Conservation (phyloP, 208 protist species). For the Trypanosoma lewisi region DNA sequence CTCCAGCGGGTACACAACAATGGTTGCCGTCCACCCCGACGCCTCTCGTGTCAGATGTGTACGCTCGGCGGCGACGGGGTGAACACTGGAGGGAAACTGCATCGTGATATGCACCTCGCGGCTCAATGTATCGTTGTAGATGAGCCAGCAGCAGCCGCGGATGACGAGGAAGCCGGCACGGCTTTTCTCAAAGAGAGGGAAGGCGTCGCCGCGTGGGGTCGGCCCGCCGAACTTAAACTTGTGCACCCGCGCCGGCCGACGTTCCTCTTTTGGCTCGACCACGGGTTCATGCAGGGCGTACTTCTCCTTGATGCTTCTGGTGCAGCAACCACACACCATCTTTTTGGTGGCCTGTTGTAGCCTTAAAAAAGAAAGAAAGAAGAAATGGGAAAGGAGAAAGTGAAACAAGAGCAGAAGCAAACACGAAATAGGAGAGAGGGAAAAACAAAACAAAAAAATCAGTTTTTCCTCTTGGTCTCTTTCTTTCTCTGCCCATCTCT, state of each 20-base stretch:
- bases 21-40: constrained; percentile 41
- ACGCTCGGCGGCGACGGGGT: constrained; percentile 44
- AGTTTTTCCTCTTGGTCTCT: not conserved
- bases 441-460: not conserved
- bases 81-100: constrained; percentile 47
- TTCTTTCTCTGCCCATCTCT: not conserved
- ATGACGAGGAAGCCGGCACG: constrained; percentile 7
- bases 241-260: no score
- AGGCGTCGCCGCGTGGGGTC: not conserved
- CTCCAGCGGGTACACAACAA: constrained; percentile 65
- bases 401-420: not conserved
- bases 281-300: not conserved
- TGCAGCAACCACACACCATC: no score
- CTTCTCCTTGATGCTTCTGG: not conserved
- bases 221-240: constrained; percentile 17
- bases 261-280: not conserved
- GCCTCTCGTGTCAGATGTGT: constrained; percentile 39
- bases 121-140: constrained; percentile 75
- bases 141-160: constrained; percentile 59
- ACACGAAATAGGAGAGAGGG: not conserved
- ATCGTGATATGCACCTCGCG: constrained; percentile 69
- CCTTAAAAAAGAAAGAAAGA: no score
- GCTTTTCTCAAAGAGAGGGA: not conserved
- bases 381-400: no score
- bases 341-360: no score